Percentiles rank a stretch among this genome's conserved stretches.
Conservation (phyloP, 495 filamentous ascomycete species). For the Barbatosphaeria neglecta region DNA sequence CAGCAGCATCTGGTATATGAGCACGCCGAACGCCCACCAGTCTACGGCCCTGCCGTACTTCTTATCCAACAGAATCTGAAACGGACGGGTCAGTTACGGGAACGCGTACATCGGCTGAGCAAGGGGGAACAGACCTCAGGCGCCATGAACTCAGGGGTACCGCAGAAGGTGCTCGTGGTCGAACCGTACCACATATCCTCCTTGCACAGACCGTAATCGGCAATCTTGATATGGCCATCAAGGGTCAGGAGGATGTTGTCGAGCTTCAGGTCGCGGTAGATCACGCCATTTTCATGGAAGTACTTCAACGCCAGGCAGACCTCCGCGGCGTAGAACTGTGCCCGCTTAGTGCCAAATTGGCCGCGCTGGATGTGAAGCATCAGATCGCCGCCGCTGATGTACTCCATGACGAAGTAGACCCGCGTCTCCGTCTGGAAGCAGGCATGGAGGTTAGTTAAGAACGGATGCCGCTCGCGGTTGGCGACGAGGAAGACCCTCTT, state of each 20-base stretch:
- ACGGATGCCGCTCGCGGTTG: constrained; percentile 95
- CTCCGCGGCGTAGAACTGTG: constrained; percentile 98
- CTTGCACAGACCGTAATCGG: constrained; percentile 97
- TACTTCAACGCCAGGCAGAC: constrained; percentile 97
- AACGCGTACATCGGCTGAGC: too few relatives aligned
- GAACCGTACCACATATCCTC: constrained; percentile 99
- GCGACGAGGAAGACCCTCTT: constrained; percentile 95
- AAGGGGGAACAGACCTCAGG: constrained; percentile 82
- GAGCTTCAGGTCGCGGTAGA: constrained; percentile 98
- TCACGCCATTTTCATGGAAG: constrained; percentile 98
- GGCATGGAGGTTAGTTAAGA: constrained; percentile 88
- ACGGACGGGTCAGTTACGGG: not conserved
- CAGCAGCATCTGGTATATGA: constrained; percentile 99
- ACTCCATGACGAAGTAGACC: constrained; percentile 99
- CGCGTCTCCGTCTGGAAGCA: constrained; percentile 99
- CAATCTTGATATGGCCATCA: constrained; percentile 98
- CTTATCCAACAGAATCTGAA: constrained; percentile 96
- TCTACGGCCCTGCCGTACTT: constrained; percentile 98
- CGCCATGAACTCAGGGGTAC: constrained; percentile 98
- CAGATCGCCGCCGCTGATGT: constrained; percentile 95
- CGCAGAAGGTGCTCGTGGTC: constrained; percentile 96
- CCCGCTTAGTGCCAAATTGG: constrained; percentile 88
- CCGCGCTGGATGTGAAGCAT: constrained; percentile 98
- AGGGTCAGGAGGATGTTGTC: constrained; percentile 95
- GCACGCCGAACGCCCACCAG: constrained; percentile 99